Conservation (phyloP, 805 yeast genomes). For the Blastobotrys mokoenaii region DNA sequence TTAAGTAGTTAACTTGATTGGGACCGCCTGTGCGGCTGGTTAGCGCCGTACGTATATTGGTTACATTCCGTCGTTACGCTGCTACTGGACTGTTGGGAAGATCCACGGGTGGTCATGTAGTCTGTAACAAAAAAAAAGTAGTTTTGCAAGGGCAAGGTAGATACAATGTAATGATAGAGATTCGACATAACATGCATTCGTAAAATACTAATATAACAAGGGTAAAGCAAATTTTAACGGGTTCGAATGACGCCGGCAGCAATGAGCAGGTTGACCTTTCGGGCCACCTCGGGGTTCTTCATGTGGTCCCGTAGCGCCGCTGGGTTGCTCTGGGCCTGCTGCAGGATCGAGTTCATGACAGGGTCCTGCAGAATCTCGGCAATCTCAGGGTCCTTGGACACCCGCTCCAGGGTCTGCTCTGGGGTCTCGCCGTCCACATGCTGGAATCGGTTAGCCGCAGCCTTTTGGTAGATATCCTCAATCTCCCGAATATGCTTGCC, state of each 20-base stretch:
- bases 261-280: slow-evolving; percentile 78
- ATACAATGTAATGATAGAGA: too few species aligned
- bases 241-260: slow-evolving; percentile 97
- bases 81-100: too few species aligned
- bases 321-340: slow-evolving; percentile 91
- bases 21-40: too few species aligned
- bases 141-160: too few species aligned
- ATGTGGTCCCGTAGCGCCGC: slow-evolving; percentile 96
- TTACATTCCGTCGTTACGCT: too few species aligned
- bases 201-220: too few species aligned
- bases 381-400: slow-evolving; percentile 89
- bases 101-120: too few species aligned
- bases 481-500: slow-evolving; percentile 61
- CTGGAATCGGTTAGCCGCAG: slow-evolving; percentile 66
- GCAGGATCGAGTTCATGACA: slow-evolving; percentile 89
- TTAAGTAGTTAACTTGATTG: too few species aligned
- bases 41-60: too few species aligned
- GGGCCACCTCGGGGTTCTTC: slow-evolving; percentile 88
- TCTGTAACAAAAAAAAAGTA: too few species aligned
- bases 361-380: slow-evolving; percentile 85
- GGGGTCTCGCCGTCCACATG: slow-evolving; percentile 83
- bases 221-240: slow-evolving; percentile 36
- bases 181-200: too few species aligned
- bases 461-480: slow-evolving; percentile 72
- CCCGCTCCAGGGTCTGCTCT: slow-evolving; percentile 88